These are phyloP conservation scores for Cladosporium phlei DNA, from an alignment of 2,329 filamentous ascomycete genomes.

Conservation along the genomic window DNA sequence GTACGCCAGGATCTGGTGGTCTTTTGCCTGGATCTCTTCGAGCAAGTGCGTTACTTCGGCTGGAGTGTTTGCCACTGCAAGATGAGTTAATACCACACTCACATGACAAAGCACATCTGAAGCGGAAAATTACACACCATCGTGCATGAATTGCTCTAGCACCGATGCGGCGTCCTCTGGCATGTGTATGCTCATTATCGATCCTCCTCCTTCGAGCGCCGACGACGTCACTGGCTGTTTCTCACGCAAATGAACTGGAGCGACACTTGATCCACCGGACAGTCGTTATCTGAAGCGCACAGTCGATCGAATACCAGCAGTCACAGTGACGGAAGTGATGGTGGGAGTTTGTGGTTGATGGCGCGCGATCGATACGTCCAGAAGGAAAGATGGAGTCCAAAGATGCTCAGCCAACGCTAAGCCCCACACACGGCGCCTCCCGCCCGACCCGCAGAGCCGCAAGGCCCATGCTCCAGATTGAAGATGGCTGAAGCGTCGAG, in stretches of 20 bases:
- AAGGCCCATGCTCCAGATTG: conserved; percentile 1
- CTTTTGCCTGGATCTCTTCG: conserved; percentile 77
- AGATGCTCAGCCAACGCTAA: conserved; percentile 1
- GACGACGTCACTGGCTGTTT: no score
- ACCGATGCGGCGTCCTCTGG: conserved; percentile 63
- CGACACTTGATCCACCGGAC: no score
- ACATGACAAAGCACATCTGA: no score
- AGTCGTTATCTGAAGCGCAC: no score
- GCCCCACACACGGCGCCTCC: neutral
- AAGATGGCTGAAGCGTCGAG: neutral
- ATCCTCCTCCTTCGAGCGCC: no score
- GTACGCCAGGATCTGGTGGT: conserved; percentile 65
- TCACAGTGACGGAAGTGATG: neutral
- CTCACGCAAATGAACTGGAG: no score
- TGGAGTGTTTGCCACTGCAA: conserved; percentile 66
- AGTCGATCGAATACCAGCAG: no score
- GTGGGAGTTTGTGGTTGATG: neutral
- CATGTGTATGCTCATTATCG: conserved; percentile 35
- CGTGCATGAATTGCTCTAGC: conserved; percentile 72
- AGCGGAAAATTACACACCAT: no score
- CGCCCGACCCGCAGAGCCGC: conserved; percentile 8
- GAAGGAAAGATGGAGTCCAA: conserved; percentile 3
- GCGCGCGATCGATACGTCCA: neutral
- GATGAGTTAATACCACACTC: neutral
- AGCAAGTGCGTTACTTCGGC: conserved; percentile 79